These are phyloP conservation scores for Porpolomopsis calyptriformis DNA, from an alignment of 768 basidiomycete species.

Conservation along the genomic window DNA sequence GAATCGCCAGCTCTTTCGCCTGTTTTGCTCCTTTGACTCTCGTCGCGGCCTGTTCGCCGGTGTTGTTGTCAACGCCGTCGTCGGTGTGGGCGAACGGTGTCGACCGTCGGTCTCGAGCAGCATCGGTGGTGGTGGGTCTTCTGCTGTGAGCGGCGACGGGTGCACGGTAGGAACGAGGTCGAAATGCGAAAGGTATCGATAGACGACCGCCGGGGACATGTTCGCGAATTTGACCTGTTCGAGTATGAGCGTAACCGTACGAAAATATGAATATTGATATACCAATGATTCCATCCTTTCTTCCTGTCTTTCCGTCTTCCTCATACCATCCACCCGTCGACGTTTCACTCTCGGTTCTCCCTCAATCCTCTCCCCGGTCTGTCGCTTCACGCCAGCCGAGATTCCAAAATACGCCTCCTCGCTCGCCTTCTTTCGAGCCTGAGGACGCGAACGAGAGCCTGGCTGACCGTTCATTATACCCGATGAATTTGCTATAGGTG, in stretches of 20 bases:
- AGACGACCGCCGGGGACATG: slow-evolving; percentile 52
- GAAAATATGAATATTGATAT: not conserved
- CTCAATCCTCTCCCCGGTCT: slow-evolving; percentile 55
- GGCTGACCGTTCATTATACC: slow-evolving; percentile 16
- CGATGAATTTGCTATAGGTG: not conserved
- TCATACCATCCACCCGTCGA: slow-evolving; percentile 46
- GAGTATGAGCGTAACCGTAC: not conserved
- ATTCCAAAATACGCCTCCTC: slow-evolving; percentile 65
- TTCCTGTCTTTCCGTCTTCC: slow-evolving; percentile 20
- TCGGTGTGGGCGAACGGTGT: slow-evolving; percentile 38
- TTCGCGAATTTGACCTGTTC: slow-evolving; percentile 65
- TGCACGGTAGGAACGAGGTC: slow-evolving; percentile 61
- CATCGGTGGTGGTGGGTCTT: slow-evolving; percentile 62
- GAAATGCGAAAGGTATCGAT: slow-evolving; percentile 64
- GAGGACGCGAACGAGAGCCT: slow-evolving; percentile 51
- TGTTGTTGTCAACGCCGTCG: slow-evolving; percentile 38
- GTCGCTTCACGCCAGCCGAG: slow-evolving; percentile 49
- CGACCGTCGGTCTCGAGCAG: slow-evolving; percentile 42
- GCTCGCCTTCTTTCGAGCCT: slow-evolving; percentile 50
- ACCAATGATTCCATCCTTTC: slow-evolving; percentile 36
- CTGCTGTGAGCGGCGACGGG: slow-evolving; percentile 55
- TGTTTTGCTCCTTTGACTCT: slow-evolving; percentile 48
- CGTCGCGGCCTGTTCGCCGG: slow-evolving; percentile 67
- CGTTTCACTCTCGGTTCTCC: slow-evolving; percentile 69
- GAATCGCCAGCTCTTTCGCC: slow-evolving; percentile 63